These are phyloP conservation scores for Chytriomyces confervae DNA, from an alignment of 192 early-diverging fungal species.

Conservation along the genomic window DNA sequence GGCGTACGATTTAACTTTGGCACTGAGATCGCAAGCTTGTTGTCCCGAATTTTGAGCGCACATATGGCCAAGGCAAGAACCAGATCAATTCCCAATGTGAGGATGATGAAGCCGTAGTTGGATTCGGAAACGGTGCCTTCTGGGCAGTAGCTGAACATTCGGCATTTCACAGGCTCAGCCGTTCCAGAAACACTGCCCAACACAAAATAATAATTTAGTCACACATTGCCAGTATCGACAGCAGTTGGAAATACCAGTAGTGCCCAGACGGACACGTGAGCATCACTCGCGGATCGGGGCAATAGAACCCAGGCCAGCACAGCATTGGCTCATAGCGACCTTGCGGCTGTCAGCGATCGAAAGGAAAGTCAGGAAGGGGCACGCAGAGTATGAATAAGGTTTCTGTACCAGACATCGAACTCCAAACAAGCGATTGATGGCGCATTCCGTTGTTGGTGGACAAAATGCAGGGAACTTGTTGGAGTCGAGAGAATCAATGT, in stretches of 20 bases:
- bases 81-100: conserved; percentile 5
- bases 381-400: not conserved
- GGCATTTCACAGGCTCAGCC: not conserved
- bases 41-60: not conserved
- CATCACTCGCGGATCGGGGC: conserved; percentile 41
- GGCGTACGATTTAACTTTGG: not conserved
- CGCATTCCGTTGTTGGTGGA: conserved; percentile 40
- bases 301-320: conserved; percentile 46
- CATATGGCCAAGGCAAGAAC: not conserved
- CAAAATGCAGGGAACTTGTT: conserved; percentile 36
- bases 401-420: conserved; percentile 10
- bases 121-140: conserved; percentile 10
- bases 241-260: conserved; percentile 1
- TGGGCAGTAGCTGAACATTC: conserved; percentile 14
- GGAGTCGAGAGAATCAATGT: not conserved
- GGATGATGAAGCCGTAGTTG: conserved; percentile 4
- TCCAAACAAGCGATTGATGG: conserved; percentile 32
- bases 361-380: not conserved
- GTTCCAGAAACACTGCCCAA: conserved; percentile 9
- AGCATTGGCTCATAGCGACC: conserved; percentile 44
- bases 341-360: conserved; percentile 36
- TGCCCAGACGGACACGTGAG: conserved; percentile 17
- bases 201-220: not conserved
- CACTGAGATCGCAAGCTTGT: not conserved
- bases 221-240: not conserved